Base-by-base conservation (phyloP, 129 eudicot genomes). In the Lonicera japonica region DNA sequence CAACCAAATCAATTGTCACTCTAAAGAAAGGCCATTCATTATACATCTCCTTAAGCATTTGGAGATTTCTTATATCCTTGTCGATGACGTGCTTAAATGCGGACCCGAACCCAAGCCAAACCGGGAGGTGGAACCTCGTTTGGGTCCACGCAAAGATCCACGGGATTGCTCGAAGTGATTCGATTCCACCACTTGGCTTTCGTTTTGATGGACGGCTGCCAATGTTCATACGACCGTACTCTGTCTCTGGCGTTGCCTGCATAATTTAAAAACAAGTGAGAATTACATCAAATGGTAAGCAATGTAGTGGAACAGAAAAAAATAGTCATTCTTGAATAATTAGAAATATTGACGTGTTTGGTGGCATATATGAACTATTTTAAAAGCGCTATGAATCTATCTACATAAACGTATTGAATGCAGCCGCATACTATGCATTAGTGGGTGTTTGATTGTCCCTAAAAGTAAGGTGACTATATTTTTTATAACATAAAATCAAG, bases 101-200 rank as follows among this genome's bases (percentile, higher is more conserved):
- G 18, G 85, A 73, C 10, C 90, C 95, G 73, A 83, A 83, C 10
- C 95, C 90, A 14, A 87, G 88, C 95, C 95, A 87, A 12, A 87
- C 95, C 0, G 95, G 95, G 25, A 87, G 87, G 71, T 87, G 95
- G 54, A 87, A 87, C 68, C 91, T 75, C 0, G 90, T 83, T 43
- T 87, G 95, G 0, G 95, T 86, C 95, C 90, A 86, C 36, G 95
- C 86, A 73, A 86, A 86, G 65, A 86, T 86, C 87, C 95, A 87
- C 0, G 91, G 95, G 52, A 87, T 87, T 12, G 95, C 95, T 61
- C 95, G 67, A 20, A 87, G 91, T 41, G 95, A 80, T 76, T 87
- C 91, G 24, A 87, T 87, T 64, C 95, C 95, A 12, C 91, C 95
- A 73, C 91, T 80, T 0, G 95, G 91, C 70, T 83, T 87, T 41